Evolutionary conservation across 371 early-diverging fungal genomes (phyloP), one percentile per base, ranked within the genome.

Genomic region (Mucor racemosus): DNA sequence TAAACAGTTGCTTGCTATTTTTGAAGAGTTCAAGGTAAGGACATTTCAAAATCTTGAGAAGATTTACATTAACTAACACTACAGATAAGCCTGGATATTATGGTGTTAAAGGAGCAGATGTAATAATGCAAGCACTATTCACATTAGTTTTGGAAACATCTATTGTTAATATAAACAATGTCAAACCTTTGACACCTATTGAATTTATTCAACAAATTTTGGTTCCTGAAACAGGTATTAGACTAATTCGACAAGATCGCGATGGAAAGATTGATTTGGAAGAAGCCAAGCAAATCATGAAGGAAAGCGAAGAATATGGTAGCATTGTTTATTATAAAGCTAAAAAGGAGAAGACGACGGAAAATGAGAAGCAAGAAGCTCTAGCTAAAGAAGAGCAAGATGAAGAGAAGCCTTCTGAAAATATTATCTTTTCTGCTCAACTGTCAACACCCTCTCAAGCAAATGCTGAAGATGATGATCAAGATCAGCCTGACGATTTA

Each of bases 151-250:
- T 84, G 6, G 72, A 84, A 10, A 70, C 75, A 1, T 68, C 72
- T 7, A 36, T 68, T n/a, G 58, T 90, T 35, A 80, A 71, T 0
- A 53, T 60, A 1, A 72, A 76, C 35, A 62, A 35, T 7, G 71
- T 80, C 0, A 31, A 58, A 2, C 90, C 90, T 0, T 84, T 87
- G 50, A 62, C 71, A 35, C 84, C 86, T 4, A 40, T 82, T 21
- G 90, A 90, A 69, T 88, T 79, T 63, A 62, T 88, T 21, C 88
- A 90, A 58, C 83, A 86, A 48, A 85, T 90, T 1, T 66, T 90
- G 0, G 82, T 88, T 0, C 90, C 90, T 4, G 90, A 90, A 66
- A 73, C 78, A 2, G 88, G 81, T 0, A 21, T 83, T 14, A 68
- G 86, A 11, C 67, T 90, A 21, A 90, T 90, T 36, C 76, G 67